Percentiles rank a stretch among this genome's conserved stretches.
phyloP scores from a whole-genome alignment of 805 yeast genomes.

The Candida dajiaensis region DNA sequence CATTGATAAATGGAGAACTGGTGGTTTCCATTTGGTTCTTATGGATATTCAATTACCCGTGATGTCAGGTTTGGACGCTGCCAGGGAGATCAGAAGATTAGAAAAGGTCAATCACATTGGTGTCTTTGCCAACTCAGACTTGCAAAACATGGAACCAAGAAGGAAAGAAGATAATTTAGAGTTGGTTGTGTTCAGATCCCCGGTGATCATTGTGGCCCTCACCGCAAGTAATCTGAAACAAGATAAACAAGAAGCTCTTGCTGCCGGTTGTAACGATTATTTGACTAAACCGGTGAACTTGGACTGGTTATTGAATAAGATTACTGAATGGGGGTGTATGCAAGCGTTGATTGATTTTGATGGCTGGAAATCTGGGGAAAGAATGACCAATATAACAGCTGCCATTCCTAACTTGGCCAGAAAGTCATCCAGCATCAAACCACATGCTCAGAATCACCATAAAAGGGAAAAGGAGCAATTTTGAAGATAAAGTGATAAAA shows the following conservation, averaged over 20 bases:
- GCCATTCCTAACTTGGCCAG: conserved; percentile 23
- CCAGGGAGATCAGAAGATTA: conserved; percentile 81
- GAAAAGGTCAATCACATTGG: conserved; percentile 82
- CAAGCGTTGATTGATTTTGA: conserved; percentile 95
- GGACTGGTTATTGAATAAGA: conserved; percentile 89
- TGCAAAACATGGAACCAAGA: conserved; percentile 19
- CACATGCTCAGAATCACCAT: not conserved
- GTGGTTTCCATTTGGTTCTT: conserved; percentile 89
- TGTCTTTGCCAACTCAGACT: conserved; percentile 21
- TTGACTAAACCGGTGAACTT: conserved; percentile 93
- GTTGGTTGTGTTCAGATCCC: conserved; percentile 65
- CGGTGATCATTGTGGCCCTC: conserved; percentile 95
- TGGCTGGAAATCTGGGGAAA: conserved; percentile 65
- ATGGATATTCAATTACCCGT: conserved; percentile 98
- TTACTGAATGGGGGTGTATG: conserved; percentile 99
- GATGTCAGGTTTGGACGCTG: conserved; percentile 92
- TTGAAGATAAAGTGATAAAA: not conserved
- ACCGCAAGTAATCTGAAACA: conserved; percentile 86
- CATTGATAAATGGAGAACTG: conserved; percentile 86
- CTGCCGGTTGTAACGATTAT: conserved; percentile 97
- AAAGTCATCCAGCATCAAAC: conserved; percentile 6
- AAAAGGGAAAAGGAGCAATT: not conserved
- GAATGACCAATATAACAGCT: conserved; percentile 32
- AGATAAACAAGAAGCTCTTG: conserved; percentile 84
- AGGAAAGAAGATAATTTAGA: conserved; percentile 51